These are phyloP conservation scores for Letharia columbiana DNA, from an alignment of 495 filamentous ascomycete species.

Conservation along the genomic window DNA sequence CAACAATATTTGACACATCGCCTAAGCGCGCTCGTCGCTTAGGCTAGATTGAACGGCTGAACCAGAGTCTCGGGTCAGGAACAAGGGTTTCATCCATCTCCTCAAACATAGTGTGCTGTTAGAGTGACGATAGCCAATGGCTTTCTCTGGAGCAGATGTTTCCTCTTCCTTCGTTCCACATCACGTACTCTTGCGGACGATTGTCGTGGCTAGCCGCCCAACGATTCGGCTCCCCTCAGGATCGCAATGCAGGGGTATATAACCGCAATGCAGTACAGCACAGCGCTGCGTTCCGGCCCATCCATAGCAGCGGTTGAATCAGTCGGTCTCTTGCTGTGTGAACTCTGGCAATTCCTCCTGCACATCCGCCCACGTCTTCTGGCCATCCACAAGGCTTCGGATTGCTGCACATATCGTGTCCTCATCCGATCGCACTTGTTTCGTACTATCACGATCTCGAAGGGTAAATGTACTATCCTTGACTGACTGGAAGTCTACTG, in stretches of 20 bases:
- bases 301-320: background rate
- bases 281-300: conserved; percentile 1
- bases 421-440: conserved; percentile 57
- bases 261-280: background rate
- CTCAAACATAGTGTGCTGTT: conserved; percentile 8
- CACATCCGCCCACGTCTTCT: conserved; percentile 58
- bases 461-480: conserved; percentile 61
- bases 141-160: conserved; percentile 5
- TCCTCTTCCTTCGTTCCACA: background rate
- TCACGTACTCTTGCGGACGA: background rate
- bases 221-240: background rate
- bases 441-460: conserved; percentile 57
- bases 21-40: conserved; percentile 21
- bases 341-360: conserved; percentile 54
- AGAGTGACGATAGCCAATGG: conserved; percentile 14
- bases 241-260: background rate
- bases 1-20: background rate
- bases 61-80: conserved; percentile 23
- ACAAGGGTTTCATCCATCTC: conserved; percentile 18
- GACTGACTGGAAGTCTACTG: conserved; percentile 62
- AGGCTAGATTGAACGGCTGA: conserved; percentile 10
- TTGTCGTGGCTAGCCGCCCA: background rate
- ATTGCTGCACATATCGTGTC: conserved; percentile 58
- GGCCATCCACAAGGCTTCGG: conserved; percentile 50
- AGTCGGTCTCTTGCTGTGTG: conserved; percentile 49